A percentile compares a stretch with the other conserved stretches of the same genome.
Evolutionary conservation across 1,284 basidiomycete species (phyloP).

Genomic region (Ceratobasidium sp.): DNA sequence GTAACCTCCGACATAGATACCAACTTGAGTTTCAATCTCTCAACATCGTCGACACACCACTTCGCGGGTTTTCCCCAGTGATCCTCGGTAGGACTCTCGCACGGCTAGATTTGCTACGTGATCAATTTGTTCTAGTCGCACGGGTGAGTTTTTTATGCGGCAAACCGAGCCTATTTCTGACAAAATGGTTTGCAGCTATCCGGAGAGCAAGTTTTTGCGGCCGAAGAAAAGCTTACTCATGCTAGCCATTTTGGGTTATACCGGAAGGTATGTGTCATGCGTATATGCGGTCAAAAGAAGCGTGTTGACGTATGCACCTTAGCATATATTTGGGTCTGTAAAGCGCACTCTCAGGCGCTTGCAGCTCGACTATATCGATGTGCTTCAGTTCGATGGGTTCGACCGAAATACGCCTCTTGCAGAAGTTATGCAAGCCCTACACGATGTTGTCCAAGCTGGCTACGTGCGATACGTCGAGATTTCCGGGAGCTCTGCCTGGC

Average conservation of each 20-base stretch:
- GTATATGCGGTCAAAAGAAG: constrained; percentile 46
- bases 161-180: not conserved
- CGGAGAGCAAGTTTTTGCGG: constrained; percentile 52
- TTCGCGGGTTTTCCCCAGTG: constrained; percentile 47
- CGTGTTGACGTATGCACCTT: constrained; percentile 48
- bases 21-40: constrained; percentile 66
- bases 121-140: constrained; percentile 50
- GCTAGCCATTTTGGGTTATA: constrained; percentile 58
- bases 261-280: constrained; percentile 53
- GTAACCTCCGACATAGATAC: constrained; percentile 49
- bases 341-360: constrained; percentile 25
- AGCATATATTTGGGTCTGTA: constrained; percentile 42
- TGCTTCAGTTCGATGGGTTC: constrained; percentile 31
- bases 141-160: constrained; percentile 51
- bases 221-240: constrained; percentile 51
- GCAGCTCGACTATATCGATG: constrained; percentile 30
- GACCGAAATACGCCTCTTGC: constrained; percentile 32
- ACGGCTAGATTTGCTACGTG: constrained; percentile 44
- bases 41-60: constrained; percentile 62
- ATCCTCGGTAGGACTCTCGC: constrained; percentile 54
- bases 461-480: constrained; percentile 38
- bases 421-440: constrained; percentile 30
- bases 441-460: constrained; percentile 31
- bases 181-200: constrained; percentile 37
- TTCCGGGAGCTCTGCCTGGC: constrained; percentile 33